A percentile compares a stretch with the other conserved stretches of the same genome.
Conservation (phyloP, 495 filamentous ascomycete species). For the Neurospora cerealis region DNA sequence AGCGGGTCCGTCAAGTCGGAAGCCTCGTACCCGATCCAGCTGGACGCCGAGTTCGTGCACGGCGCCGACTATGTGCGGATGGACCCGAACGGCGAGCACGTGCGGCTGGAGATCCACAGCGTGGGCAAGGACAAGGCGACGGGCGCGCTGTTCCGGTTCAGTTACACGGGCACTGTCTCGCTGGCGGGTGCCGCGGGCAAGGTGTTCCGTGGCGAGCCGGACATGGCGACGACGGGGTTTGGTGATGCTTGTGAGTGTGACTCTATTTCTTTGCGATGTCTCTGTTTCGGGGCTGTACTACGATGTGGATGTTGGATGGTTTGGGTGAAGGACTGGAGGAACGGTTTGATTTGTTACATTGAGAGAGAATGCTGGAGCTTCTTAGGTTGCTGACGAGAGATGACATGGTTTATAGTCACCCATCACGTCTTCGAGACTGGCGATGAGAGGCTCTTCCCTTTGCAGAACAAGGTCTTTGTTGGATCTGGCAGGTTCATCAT, state of each 20-base stretch:
- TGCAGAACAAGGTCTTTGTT: constrained; percentile 46
- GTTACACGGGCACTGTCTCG: constrained; percentile 41
- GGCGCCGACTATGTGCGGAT: constrained; percentile 45
- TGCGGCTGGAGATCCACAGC: constrained; percentile 43
- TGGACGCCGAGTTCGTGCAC: constrained; percentile 41
- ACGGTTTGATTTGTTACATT: background rate
- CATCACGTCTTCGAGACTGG: constrained; percentile 47
- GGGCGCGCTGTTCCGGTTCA: constrained; percentile 33
- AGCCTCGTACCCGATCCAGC: constrained; percentile 21
- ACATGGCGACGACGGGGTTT: constrained; percentile 43
- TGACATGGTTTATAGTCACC: constrained; percentile 27
- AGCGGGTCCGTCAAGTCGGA: constrained; percentile 21
- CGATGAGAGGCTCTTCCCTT: constrained; percentile 35
- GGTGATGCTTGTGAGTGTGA: constrained; percentile 45
- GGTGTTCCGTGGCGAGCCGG: constrained; percentile 34
- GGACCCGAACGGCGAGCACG: constrained; percentile 36
- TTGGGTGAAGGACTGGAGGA: background rate
- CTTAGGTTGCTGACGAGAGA: background rate
- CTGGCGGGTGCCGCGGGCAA: constrained; percentile 26
- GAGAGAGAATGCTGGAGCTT: background rate
- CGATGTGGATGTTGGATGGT: background rate
- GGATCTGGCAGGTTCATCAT: constrained; percentile 44
- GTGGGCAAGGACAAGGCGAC: constrained; percentile 31
- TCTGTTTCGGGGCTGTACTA: background rate
- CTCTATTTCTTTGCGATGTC: background rate